Base-by-base conservation (phyloP, 495 filamentous ascomycete genomes). In the Daldinia concentrica region DNA sequence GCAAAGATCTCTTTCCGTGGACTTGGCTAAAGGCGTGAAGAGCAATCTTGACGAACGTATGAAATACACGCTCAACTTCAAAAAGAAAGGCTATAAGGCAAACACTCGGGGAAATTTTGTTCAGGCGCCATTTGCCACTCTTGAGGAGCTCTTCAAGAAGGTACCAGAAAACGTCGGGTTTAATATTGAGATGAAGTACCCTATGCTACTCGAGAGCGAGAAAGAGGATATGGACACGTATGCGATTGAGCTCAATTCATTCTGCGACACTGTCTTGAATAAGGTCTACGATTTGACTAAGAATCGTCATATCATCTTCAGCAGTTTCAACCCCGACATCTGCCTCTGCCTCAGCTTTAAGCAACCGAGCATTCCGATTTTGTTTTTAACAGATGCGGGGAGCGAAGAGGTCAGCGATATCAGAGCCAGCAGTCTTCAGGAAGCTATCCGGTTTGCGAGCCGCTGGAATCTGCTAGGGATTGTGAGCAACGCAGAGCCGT, bases 131-230 rank as follows among this genome's bases (percentile, higher is more conserved):
- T 98, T 98, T 79, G 93, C 95, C 3, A 99, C 96, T 0, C 82
- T 99, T 43, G 92, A 97, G 78, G 93, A 98, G 69, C 88, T 98
- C 76, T 97, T 99, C 79, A 87, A 85, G 73, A 90, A 93, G 77
- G 81, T 99, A 0, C 93, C 93, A 1, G 84, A 90, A 43, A 85
- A 82, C 11, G 88, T 97, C 32, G 93, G 95, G 11, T 98, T 99
- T 85, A 98, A 99, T 78, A 97, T 99, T 70, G 96, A 99, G 83
- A 90, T 99, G 85, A 99, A 98, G 78, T 99, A 99, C 78, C 96
- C 96, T 22, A 98, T 98, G 93, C 88, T 98, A 54, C 89, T 92
- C 75, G 96, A 99, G 83, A 90, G 86, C 73, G 93, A 97, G 78
- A 92, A 95, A 77, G 90, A 97, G 68, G 94, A 96, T 71, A 98